Conservation (phyloP, 2,329 filamentous ascomycete species). For the Sclerotinia sclerotiorum region DNA sequence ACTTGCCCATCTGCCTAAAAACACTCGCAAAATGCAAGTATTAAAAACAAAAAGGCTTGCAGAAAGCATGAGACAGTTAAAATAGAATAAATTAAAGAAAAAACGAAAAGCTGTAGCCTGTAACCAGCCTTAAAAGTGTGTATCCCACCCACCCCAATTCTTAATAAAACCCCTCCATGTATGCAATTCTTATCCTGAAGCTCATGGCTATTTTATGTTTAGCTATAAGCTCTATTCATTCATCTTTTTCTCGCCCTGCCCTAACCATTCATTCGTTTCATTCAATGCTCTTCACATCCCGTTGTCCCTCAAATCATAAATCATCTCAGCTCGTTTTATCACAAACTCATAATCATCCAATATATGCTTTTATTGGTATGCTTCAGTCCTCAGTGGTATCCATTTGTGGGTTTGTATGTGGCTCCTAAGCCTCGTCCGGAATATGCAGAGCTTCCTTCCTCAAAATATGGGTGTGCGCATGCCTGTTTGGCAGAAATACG, state of each 20-base stretch:
- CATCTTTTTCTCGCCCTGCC: background rate
- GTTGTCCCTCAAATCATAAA: slow-evolving; percentile 21
- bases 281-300: slow-evolving; percentile 11
- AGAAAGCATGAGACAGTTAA: slow-evolving; percentile 18
- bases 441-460: slow-evolving; percentile 41
- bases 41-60: slow-evolving; percentile 10
- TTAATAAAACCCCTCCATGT: slow-evolving; percentile 13
- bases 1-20: background rate
- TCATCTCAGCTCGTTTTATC: slow-evolving; percentile 17
- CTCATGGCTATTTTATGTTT: slow-evolving; percentile 17
- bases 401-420: slow-evolving; percentile 35
- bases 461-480: slow-evolving; percentile 81
- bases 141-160: slow-evolving; percentile 1
- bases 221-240: slow-evolving; percentile 15
- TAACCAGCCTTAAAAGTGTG: slow-evolving; percentile 10
- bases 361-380: slow-evolving; percentile 22
- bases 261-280: slow-evolving; percentile 5
- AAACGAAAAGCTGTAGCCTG: slow-evolving; percentile 10
- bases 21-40: slow-evolving; percentile 11
- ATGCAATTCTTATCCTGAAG: slow-evolving; percentile 21
- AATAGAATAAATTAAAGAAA: slow-evolving; percentile 4
- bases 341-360: slow-evolving; percentile 15
- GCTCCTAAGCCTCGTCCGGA: slow-evolving; percentile 40
- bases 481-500: slow-evolving; percentile 89
- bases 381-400: slow-evolving; percentile 36